Evolutionary conservation across 192 early-diverging fungal genomes (phyloP).

Genomic region (Paraglomus occultum): DNA sequence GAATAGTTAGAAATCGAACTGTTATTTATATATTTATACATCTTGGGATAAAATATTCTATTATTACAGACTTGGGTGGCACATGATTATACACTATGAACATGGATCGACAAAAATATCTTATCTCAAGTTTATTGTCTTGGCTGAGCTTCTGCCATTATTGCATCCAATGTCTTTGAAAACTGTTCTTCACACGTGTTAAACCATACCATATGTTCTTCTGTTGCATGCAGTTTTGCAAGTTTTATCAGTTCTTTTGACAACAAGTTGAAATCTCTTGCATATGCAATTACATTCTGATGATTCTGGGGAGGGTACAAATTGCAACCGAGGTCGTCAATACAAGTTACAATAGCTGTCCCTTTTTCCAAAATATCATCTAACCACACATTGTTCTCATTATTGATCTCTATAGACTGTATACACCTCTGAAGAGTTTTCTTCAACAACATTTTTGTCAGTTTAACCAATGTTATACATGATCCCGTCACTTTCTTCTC

Average conservation of each 20-base stretch:
- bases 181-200: conserved; percentile 39
- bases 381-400: conserved; percentile 34
- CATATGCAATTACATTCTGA: conserved; percentile 16
- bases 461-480: conserved; percentile 36
- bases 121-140: too few species aligned
- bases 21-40: too few species aligned
- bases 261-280: conserved; percentile 33
- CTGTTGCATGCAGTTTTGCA: conserved; percentile 33
- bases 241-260: conserved; percentile 39
- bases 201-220: conserved; percentile 39
- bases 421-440: conserved; percentile 41
- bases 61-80: too few species aligned
- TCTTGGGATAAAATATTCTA: too few species aligned
- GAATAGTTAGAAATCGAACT: too few species aligned
- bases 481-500: conserved; percentile 39
- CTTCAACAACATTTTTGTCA: conserved; percentile 38
- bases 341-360: conserved; percentile 29
- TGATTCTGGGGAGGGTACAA: conserved; percentile 40
- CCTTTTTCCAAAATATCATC: conserved; percentile 37
- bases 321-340: conserved; percentile 39
- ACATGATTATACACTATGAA: too few species aligned
- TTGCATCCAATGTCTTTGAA: conserved; percentile 36
- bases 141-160: background rate
- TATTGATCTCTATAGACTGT: background rate
- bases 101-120: too few species aligned